Percentiles rank a stretch among this genome's conserved stretches.
Evolutionary conservation across 176 grass and related monocot genomes (phyloP).

Genomic region (Ensete ventricosum): DNA sequence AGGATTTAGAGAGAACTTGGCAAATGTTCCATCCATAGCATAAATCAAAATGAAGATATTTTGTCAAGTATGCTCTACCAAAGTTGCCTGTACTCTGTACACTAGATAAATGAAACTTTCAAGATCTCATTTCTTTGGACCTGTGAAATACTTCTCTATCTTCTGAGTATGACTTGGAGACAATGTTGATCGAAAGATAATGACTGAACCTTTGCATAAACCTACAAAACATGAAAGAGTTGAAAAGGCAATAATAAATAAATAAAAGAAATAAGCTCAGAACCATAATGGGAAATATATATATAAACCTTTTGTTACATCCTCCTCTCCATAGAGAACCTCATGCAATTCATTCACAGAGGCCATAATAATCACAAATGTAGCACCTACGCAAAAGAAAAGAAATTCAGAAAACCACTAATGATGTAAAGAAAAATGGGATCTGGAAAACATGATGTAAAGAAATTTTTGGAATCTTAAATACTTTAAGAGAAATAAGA

Average conservation of each 20-base stretch:
- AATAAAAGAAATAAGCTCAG: constrained; percentile 2
- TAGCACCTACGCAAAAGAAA: constrained; percentile 2
- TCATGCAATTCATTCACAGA: constrained; percentile 4
- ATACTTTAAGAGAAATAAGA: no score
- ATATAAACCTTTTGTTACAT: constrained; percentile 23
- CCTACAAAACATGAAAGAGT: constrained; percentile 31
- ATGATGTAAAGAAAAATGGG: neutral
- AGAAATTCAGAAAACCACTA: neutral
- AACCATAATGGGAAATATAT: neutral
- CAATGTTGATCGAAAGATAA: constrained; percentile 47
- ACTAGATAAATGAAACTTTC: neutral
- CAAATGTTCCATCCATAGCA: neutral
- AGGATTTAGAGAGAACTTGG: no score
- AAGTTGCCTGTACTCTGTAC: neutral
- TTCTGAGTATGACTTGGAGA: constrained; percentile 46
- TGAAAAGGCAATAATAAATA: neutral
- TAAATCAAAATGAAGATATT: neutral
- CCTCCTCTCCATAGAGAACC: neutral
- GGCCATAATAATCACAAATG: neutral
- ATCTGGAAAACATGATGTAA: neutral
- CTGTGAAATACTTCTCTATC: constrained; percentile 49
- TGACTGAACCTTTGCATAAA: constrained; percentile 30
- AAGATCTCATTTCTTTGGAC: constrained; percentile 23
- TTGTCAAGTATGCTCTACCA: neutral
- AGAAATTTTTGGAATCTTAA: no score